Base-by-base conservation (phyloP, 176 grass and related monocot species). In the Tuctoria greenei region DNA sequence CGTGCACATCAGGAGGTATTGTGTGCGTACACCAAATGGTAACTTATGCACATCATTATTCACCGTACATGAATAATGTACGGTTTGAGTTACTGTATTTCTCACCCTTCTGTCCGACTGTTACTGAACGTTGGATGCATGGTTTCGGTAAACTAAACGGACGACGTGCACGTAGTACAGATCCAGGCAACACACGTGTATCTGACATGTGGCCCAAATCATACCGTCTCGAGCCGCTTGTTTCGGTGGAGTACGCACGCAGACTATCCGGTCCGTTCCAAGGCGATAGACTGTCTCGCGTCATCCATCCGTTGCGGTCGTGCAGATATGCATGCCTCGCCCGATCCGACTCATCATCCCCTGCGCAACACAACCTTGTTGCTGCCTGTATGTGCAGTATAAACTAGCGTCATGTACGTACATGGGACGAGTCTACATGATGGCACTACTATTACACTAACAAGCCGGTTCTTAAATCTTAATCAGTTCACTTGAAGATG, bases 241-340 rank as follows among this genome's bases (percentile, higher is more conserved):
- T 47, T 61, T 16, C 9, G 7, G 11, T 28, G 65, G 78, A 65
- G 51, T 4, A 21, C 8, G 60, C 49, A 38, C 35, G 56, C 49
- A 67, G 52, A 78, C 28, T 61, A 82, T 86, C 71, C 9, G 71
- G 50, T 78, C 64, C 61, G n/a, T 55, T 45, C 2, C 2, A 13
- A 35, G 70, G 70, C 50, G 31, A 71, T 37, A 50, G 17, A 10
- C 16, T 11, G 8, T 2, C 0, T 6, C 51, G 69, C 62, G 13
- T 68, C 52, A 63, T 64, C 78, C 64, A 20, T 76, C 16, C 17
- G 70, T 54, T 73, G 21, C 54, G 23, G 51, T 54, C 23, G n/a
- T 4, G 72, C 14, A 46, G 78, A 70, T 76, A 70, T 41, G 64
- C 20, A 26, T 23, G 62, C 54, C 77, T 50, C 43, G 6, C 28